These are phyloP conservation scores for Nicotiana attenuata DNA, from an alignment of 257 asterid species.

Conservation along the genomic window DNA sequence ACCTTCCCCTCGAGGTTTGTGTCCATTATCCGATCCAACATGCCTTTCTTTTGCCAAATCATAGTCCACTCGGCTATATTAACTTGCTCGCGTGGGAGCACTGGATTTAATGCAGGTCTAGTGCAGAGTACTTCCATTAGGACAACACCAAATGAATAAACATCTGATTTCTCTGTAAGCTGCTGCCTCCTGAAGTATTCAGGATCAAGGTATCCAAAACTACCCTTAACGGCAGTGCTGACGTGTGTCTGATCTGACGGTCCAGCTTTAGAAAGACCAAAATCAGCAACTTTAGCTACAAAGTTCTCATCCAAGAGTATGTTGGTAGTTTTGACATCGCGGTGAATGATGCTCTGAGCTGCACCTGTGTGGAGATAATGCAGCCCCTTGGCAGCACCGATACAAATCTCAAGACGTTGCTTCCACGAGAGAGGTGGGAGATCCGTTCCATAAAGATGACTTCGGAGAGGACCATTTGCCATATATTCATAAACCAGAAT, in stretches of 20 bases:
- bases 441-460: slow-evolving; percentile 44
- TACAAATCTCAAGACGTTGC: slow-evolving; percentile 47
- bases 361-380: slow-evolving; percentile 51
- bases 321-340: slow-evolving; percentile 48
- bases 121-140: slow-evolving; percentile 50
- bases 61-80: slow-evolving; percentile 50
- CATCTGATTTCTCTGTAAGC: slow-evolving; percentile 46
- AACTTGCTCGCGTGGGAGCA: slow-evolving; percentile 44
- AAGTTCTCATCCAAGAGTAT: slow-evolving; percentile 42
- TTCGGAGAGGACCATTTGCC: slow-evolving; percentile 51
- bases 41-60: slow-evolving; percentile 49
- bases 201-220: slow-evolving; percentile 50
- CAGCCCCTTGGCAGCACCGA: slow-evolving; percentile 48
- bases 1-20: slow-evolving; percentile 29
- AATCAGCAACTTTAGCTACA: slow-evolving; percentile 48
- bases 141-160: slow-evolving; percentile 47
- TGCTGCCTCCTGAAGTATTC: slow-evolving; percentile 50
- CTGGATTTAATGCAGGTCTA: slow-evolving; percentile 45
- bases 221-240: slow-evolving; percentile 47
- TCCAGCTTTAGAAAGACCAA: slow-evolving; percentile 46
- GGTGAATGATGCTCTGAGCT: slow-evolving; percentile 44
- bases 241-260: slow-evolving; percentile 51
- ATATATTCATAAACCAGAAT: slow-evolving; percentile 45
- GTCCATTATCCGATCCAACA: slow-evolving; percentile 40
- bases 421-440: slow-evolving; percentile 44